A percentile compares a stretch with the other conserved stretches of the same genome.
Conservation (phyloP, 441 rosid species). For the Erodium texanum region DNA sequence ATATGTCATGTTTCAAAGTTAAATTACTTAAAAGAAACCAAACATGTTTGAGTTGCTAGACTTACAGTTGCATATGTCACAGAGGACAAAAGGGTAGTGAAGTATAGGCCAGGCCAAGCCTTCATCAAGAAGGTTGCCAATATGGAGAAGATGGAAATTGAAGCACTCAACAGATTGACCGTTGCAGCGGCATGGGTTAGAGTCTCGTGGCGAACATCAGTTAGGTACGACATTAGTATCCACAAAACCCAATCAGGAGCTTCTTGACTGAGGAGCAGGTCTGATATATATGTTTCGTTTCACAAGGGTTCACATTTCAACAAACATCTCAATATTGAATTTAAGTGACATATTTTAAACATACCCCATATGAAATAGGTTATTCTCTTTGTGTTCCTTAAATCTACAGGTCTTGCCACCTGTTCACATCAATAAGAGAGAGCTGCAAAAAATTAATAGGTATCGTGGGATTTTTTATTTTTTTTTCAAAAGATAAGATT, state of each 20-base stretch:
- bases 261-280: not conserved
- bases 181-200: not conserved
- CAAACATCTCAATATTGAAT: not conserved
- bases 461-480: no score
- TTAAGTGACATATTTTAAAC: no score
- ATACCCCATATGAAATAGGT: not conserved
- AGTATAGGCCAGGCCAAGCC: not conserved
- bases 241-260: not conserved
- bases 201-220: not conserved
- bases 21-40: no score
- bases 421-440: no score
- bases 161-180: not conserved
- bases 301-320: not conserved
- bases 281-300: not conserved
- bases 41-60: not conserved
- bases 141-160: not conserved
- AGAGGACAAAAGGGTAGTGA: not conserved
- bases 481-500: no score
- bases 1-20: no score
- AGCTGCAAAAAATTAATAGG: no score
- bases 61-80: not conserved
- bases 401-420: no score
- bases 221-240: not conserved
- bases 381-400: not conserved
- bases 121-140: not conserved